A percentile compares a stretch with the other conserved stretches of the same genome.
Evolutionary conservation across 164 flowering plant species (phyloP).

Genomic region (Sedum album): DNA sequence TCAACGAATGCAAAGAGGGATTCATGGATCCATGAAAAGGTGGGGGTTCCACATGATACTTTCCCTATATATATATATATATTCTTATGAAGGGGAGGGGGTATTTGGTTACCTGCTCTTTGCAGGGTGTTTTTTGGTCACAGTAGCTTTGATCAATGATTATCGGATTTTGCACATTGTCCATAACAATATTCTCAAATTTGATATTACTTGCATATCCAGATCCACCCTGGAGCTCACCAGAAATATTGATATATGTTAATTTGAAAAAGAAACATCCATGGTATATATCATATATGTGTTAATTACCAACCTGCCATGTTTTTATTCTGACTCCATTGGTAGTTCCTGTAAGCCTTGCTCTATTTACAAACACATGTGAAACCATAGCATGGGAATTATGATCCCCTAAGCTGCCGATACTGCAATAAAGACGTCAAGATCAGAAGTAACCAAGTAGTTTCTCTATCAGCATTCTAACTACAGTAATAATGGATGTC

Average conservation of each 20-base stretch:
- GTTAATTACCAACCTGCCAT: background rate
- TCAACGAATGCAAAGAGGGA: too few relatives aligned
- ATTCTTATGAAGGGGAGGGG: too few relatives aligned
- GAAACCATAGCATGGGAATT: slow-evolving; percentile 1
- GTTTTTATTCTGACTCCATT: slow-evolving; percentile 10
- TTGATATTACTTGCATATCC: slow-evolving; percentile 1
- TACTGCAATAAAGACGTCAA: slow-evolving; percentile 3
- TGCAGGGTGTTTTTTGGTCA: background rate
- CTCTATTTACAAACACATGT: background rate
- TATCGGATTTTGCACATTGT: slow-evolving; percentile 2
- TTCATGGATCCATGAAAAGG: too few relatives aligned
- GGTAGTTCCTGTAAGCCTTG: background rate
- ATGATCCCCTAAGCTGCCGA: slow-evolving; percentile 5
- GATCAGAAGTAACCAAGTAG: too few relatives aligned
- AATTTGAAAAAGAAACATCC: background rate
- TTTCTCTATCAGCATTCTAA: background rate
- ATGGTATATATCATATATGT: background rate
- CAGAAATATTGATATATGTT: background rate
- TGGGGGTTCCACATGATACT: too few relatives aligned
- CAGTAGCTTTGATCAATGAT: slow-evolving; percentile 8
- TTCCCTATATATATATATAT: too few relatives aligned
- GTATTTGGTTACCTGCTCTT: slow-evolving; percentile 3
- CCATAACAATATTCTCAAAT: slow-evolving; percentile 6
- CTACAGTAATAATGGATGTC: background rate
- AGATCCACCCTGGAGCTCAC: background rate